Base-by-base conservation (phyloP, 768 basidiomycete species). In the Hemileccinum rubropunctum region DNA sequence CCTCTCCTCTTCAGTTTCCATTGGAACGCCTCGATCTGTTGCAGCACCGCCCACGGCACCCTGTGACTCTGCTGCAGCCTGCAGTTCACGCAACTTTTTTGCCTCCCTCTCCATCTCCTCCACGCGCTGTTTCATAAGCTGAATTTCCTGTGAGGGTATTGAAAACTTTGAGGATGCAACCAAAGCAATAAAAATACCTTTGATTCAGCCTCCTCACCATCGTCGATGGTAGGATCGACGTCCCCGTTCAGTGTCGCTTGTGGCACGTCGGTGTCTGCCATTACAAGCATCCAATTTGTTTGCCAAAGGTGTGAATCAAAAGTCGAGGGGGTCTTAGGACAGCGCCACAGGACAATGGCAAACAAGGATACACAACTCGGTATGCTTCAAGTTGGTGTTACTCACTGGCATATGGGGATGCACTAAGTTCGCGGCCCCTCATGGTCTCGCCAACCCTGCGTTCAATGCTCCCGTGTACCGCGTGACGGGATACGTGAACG, bases 81-180 rank as follows among this genome's bases (percentile, higher is more conserved):
- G 91, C 44, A 95, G 78, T 65, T 94, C 89, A 44, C 90, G 78
- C 57, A 95, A 71, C 65, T 92, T 93, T 70, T 81, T 85, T 2
- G 92, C 92, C 68, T 94, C 92, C 46, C 82, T 75, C 68, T 95
- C 91, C 91, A 95, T 95, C 71, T 95, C 92, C 60, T 86, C 89
- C 7, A 94, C 91, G 50, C 91, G 77, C 58, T 90, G 87, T 71
- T 92, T 93, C 91, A 94, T 94, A 59, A 89, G 79, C 64, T 82
- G 74, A 48, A 94, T 88, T 77, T 94, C 91, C 86, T 91, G 62
- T n/a, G 61, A 53, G 49, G 46, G 39, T 48, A 45, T 42, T 54
- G 56, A 53, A 48, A 54, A 51, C 27, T 50, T 47, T 51, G 12
- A 27, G 45, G 8, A 35, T 38, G 54, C 33, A 46, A 51, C 39